Evolutionary conservation across 2,329 filamentous ascomycete genomes (phyloP).

Genomic region (Lecanicillium sp.): DNA sequence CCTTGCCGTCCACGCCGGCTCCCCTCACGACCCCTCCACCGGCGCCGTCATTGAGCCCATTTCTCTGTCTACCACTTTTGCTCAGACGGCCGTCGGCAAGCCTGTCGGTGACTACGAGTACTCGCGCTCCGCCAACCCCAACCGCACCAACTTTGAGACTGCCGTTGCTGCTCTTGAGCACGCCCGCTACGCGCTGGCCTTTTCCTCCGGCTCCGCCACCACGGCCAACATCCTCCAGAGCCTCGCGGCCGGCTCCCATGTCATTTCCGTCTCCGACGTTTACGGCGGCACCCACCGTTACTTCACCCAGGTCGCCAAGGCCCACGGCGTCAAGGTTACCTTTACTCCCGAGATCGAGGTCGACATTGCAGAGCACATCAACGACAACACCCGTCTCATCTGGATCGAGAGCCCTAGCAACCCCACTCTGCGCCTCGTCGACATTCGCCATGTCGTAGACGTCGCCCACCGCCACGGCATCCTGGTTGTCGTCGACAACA

Average conservation of each 20-base stretch:
- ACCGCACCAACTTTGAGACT: conserved; percentile 88
- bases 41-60: conserved; percentile 96
- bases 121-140: conserved; percentile 87
- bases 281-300: conserved; percentile 98
- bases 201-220: conserved; percentile 88
- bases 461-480: conserved; percentile 84
- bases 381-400: conserved; percentile 81
- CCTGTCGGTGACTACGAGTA: conserved; percentile 91
- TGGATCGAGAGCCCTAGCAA: conserved; percentile 96
- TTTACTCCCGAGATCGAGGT: conserved; percentile 91
- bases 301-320: conserved; percentile 94
- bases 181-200: conserved; percentile 87
- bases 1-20: conserved; percentile 87
- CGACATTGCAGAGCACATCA: conserved; percentile 79
- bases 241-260: conserved; percentile 82
- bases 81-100: conserved; percentile 81
- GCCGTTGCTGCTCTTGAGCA: conserved; percentile 90
- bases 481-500: conserved; percentile 98
- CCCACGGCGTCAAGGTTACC: conserved; percentile 89
- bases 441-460: conserved; percentile 79
- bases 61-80: conserved; percentile 92
- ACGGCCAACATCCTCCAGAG: conserved; percentile 92
- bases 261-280: conserved; percentile 94
- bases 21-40: conserved; percentile 82
- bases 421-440: conserved; percentile 86